A percentile compares a stretch with the other conserved stretches of the same genome.
These are phyloP conservation scores for Groenewaldozyma sp. DNA, from an alignment of 1,139 yeast genomes.

Conservation along the genomic window DNA sequence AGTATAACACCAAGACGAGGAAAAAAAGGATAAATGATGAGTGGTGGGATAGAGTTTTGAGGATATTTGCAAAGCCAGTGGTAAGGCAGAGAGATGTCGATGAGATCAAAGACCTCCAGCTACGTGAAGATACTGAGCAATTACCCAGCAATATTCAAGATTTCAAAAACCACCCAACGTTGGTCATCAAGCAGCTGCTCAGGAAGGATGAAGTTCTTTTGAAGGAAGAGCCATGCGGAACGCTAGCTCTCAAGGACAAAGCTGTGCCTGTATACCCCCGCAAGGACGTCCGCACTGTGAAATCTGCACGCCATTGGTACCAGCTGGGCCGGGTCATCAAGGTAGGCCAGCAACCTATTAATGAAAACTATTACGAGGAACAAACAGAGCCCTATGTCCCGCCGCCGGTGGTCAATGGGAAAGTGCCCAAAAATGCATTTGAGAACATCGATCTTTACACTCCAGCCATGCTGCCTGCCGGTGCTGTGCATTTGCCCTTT, in stretches of 20 bases:
- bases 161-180: constrained; percentile 82
- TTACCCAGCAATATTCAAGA: constrained; percentile 81
- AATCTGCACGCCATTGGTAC: constrained; percentile 82
- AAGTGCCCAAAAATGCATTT: constrained; percentile 55
- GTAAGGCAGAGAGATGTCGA: constrained; percentile 42
- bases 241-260: constrained; percentile 33
- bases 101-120: constrained; percentile 63
- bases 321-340: constrained; percentile 68
- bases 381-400: constrained; percentile 58
- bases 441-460: constrained; percentile 69
- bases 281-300: constrained; percentile 49
- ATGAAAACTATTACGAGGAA: constrained; percentile 58
- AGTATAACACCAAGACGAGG: constrained; percentile 64
- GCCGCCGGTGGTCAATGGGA: constrained; percentile 44
- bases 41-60: constrained; percentile 53
- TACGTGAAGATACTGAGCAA: constrained; percentile 66
- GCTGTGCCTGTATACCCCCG: constrained; percentile 50
- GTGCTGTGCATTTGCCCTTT: constrained; percentile 56
- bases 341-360: constrained; percentile 58
- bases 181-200: constrained; percentile 68
- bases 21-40: constrained; percentile 56
- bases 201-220: constrained; percentile 60
- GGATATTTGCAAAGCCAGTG: constrained; percentile 28
- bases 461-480: constrained; percentile 69
- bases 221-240: constrained; percentile 70